A percentile compares a stretch with the other conserved stretches of the same genome.
These are phyloP conservation scores for Basipetospora chlamydospora DNA, from an alignment of 2,329 filamentous ascomycete species.

Conservation along the genomic window DNA sequence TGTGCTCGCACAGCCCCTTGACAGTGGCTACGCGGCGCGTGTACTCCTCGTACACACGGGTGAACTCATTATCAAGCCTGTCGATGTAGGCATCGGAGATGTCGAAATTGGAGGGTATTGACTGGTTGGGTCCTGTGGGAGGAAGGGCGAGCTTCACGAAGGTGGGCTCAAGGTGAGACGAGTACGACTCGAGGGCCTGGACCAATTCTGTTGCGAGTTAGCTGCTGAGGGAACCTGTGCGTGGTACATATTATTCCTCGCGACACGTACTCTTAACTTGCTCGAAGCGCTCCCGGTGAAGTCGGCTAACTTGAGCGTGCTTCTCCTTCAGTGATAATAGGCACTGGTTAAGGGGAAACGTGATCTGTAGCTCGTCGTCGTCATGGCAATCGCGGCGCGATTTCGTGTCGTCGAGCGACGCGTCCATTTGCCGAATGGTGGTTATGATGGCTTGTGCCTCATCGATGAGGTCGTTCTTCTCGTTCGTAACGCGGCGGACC, in stretches of 20 bases:
- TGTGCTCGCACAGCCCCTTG: constrained; percentile 61
- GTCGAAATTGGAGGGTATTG: constrained; percentile 72
- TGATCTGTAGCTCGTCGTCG: constrained; percentile 57
- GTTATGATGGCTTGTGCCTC: constrained; percentile 77
- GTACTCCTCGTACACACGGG: constrained; percentile 92
- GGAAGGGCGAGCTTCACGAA: constrained; percentile 80
- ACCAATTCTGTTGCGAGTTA: constrained; percentile 55
- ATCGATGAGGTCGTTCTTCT: constrained; percentile 84
- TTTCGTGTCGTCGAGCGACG: constrained; percentile 66
- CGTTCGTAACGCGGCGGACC: constrained; percentile 65
- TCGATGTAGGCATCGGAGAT: constrained; percentile 83
- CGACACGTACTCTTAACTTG: constrained; percentile 71
- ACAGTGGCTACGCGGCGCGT: constrained; percentile 66
- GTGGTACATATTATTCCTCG: not conserved
- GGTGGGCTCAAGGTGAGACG: constrained; percentile 79
- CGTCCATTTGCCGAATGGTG: constrained; percentile 84
- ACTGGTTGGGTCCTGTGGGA: constrained; percentile 62
- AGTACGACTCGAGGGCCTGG: constrained; percentile 87
- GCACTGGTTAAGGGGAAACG: constrained; percentile 70
- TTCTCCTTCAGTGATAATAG: constrained; percentile 74
- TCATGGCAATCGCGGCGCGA: constrained; percentile 50
- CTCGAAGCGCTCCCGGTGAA: constrained; percentile 85
- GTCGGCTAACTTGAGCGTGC: constrained; percentile 60
- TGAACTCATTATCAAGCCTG: constrained; percentile 79
- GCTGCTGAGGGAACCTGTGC: not conserved